Base-by-base conservation (phyloP, 2,329 filamentous ascomycete species). In the Bipolaris gigantea region DNA sequence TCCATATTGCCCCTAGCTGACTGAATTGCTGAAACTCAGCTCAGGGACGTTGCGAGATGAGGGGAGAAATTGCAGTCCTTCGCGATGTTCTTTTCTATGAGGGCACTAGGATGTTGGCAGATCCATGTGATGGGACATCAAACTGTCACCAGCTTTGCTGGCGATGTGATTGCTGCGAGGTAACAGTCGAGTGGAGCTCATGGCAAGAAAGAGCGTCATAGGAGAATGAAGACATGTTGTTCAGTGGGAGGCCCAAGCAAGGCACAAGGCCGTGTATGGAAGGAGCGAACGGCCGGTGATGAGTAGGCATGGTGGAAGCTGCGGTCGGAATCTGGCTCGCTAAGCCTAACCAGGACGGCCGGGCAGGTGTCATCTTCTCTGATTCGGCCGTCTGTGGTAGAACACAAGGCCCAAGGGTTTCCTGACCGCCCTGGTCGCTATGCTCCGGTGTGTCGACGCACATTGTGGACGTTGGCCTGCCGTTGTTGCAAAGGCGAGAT, bases 321-420 rank as follows among this genome's bases (percentile, higher is more conserved):
- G 38, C 48, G 43, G 53, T 48, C 25, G 53, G 41, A n/a, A 16
- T 30, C 33, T 23, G 32, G n/a, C n/a, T 27, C 38, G 13, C 53
- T 55, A 55, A 47, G 38, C 48, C 30, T 25, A 5, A 33, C 23
- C 0, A 18, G 23, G 35, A n/a, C 30, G 30, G 21, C 52, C 41
- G 36, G 23, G n/a, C 13, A 11, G 11, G 32, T 35, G 11, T 38
- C 21, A 23, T 19, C n/a, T 25, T 9, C 19, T 30, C 43, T 52
- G 42, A 52, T 55, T 55, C 23, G 53, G 23, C 33, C 35, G 32
- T 27, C 19, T 9, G 39, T 38, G 13, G 27, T 33, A 10, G 10
- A 52, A 33, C 48, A 35, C 32, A 38, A 35, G 53, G 48, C 38
- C 25, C 33, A 43, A 44, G 33, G n/a, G 11, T 38, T 23, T 40